A percentile compares a stretch with the other conserved stretches of the same genome.
These are phyloP conservation scores for Rhizoclosmatium sp. DNA, from an alignment of 192 early-diverging fungal species.

Conservation along the genomic window DNA sequence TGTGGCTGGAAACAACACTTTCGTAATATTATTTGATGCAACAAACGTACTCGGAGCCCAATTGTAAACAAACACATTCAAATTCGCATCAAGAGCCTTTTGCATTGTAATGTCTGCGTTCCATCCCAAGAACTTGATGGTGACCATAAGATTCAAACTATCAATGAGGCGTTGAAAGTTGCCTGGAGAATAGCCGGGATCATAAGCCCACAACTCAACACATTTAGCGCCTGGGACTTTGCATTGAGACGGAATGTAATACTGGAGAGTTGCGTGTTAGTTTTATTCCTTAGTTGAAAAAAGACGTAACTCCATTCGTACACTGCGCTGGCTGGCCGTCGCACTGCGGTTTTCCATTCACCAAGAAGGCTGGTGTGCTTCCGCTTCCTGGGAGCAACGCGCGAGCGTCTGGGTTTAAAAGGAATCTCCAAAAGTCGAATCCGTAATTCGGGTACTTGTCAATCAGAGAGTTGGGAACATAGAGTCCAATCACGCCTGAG, in stretches of 20 bases:
- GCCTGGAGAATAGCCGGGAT: not conserved
- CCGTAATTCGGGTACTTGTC: constrained; percentile 4
- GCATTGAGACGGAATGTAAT: not conserved
- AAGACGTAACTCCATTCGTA: constrained; percentile 15
- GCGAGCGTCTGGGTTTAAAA: constrained; percentile 2
- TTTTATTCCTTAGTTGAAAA: not conserved
- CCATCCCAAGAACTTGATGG: constrained; percentile 16
- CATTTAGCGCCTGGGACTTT: not conserved
- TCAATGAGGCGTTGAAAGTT: constrained; percentile 6
- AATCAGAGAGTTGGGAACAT: constrained; percentile 6
- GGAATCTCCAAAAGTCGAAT: constrained; percentile 31
- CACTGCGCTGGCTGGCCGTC: not conserved
- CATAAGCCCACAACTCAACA: constrained; percentile 9
- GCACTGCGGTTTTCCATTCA: not conserved
- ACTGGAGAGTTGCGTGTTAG: not conserved
- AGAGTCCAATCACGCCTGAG: constrained; percentile 2
- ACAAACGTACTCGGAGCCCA: constrained; percentile 28
- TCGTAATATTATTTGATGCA: constrained; percentile 21
- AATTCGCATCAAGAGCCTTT: constrained; percentile 10
- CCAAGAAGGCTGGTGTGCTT: not conserved
- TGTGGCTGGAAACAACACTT: constrained; percentile 21
- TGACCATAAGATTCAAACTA: not conserved
- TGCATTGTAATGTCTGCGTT: not conserved
- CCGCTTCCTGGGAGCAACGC: not conserved
- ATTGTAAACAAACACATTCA: constrained; percentile 37